A percentile compares a stretch with the other conserved stretches of the same genome.
Evolutionary conservation across 2,329 filamentous ascomycete species (phyloP).

Genomic region (Calonectria ilicicola): DNA sequence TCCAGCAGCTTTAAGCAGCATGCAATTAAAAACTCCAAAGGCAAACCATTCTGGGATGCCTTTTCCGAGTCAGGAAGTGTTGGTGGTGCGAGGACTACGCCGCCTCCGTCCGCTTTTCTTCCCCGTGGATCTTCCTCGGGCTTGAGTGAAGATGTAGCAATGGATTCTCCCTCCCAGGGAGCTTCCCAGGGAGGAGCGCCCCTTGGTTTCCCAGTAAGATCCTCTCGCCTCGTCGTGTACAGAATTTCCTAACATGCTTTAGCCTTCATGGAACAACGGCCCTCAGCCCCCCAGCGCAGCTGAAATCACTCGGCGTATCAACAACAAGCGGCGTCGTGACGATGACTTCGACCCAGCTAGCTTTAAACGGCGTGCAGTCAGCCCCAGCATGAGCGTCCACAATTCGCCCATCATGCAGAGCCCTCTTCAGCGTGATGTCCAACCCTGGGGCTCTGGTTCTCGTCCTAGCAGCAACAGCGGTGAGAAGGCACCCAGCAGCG

Average conservation of each 20-base stretch:
- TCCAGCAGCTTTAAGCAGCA: slow-evolving; percentile 82
- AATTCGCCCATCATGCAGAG: slow-evolving; percentile 91
- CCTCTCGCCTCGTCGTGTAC: background rate
- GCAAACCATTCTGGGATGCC: slow-evolving; percentile 79
- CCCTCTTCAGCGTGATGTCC: slow-evolving; percentile 78
- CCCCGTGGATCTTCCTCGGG: slow-evolving; percentile 70
- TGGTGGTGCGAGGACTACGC: slow-evolving; percentile 65
- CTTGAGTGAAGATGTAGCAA: slow-evolving; percentile 76
- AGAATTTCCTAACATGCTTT: slow-evolving; percentile 28
- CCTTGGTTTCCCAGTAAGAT: background rate
- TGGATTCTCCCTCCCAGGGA: slow-evolving; percentile 72
- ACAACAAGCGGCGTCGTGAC: slow-evolving; percentile 86
- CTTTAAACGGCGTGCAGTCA: slow-evolving; percentile 93
- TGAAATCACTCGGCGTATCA: slow-evolving; percentile 82
- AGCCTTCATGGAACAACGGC: slow-evolving; percentile 45
- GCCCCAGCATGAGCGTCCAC: slow-evolving; percentile 89
- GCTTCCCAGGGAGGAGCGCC: background rate
- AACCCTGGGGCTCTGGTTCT: slow-evolving; percentile 80
- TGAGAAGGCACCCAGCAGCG: slow-evolving; percentile 63
- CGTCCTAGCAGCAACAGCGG: slow-evolving; percentile 73
- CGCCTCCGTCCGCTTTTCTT: slow-evolving; percentile 74
- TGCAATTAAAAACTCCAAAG: slow-evolving; percentile 77
- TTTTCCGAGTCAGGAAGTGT: slow-evolving; percentile 76
- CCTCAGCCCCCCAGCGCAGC: slow-evolving; percentile 72
- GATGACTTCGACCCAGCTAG: slow-evolving; percentile 90